Evolutionary conservation across 2,329 filamentous ascomycete species (phyloP), one percentile per base, ranked within the genome.

Genomic region (Fusarium heterosporum): DNA sequence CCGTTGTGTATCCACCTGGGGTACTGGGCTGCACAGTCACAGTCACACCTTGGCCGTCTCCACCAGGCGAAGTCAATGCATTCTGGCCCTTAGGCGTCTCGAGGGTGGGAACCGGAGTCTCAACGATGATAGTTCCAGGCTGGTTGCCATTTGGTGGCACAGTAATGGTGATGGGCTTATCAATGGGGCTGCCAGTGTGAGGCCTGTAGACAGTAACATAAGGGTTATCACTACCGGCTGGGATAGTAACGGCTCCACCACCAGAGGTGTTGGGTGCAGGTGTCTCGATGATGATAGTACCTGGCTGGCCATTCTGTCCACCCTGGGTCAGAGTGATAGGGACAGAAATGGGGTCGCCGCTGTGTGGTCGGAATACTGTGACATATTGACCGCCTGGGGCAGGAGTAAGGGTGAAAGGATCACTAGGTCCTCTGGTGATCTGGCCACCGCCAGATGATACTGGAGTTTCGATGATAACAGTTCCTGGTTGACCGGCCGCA

Each of bases 391-490:
- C 50, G 17, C 52, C 55, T 11, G 55, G 32, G 19, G 25, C 65
- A 49, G 61, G 34, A 11, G 65, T 36, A 39, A 68, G 50, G 4
- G 65, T 68, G 25, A 68, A 41, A 16, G 65, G 61, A 26, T 56
- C 61, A 25, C 42, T 36, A 7, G 47, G 39, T 8, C 34, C 47
- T 34, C 60, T 57, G 16, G 58, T 53, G 11, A 32, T 49, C 43
- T 45, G 55, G 6, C 51, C 58, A 17, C n/a, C 30, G 19, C 41
- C 56, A 19, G 55, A 38, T 12, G 47, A 22, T 12, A 47, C 49
- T 39, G 65, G 65, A 12, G 65, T 68, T 29, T 68, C 48, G 10
- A 69, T 68, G 29, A 69, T 49, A 11, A 68, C 43, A n/a, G 65
- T 68, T 17, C 65, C 61, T 5, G 65, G 65, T 28, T 58, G 55